Evolutionary conservation across 1,139 yeast genomes (phyloP).

Genomic region (Yamadazyma atlantica): DNA sequence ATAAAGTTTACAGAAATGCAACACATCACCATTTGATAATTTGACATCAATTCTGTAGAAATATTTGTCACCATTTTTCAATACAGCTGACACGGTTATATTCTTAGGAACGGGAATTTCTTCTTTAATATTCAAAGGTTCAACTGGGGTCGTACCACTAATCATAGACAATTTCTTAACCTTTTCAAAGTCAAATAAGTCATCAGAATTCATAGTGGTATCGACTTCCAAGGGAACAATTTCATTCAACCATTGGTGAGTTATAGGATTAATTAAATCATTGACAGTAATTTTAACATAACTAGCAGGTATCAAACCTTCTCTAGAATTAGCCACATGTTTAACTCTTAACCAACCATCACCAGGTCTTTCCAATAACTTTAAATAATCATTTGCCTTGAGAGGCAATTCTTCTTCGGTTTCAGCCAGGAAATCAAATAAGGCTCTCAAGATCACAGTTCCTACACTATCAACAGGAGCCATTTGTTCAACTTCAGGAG

Average conservation of each 20-base stretch:
- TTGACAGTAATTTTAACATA: constrained; percentile 46
- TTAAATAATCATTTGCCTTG: constrained; percentile 37
- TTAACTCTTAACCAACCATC: constrained; percentile 48
- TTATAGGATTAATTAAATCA: constrained; percentile 38
- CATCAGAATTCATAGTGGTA: constrained; percentile 8
- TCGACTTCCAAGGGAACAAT: constrained; percentile 3
- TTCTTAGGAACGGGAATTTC: constrained; percentile 25
- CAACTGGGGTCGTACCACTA: not conserved
- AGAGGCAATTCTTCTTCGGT: constrained; percentile 31
- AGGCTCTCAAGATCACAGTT: constrained; percentile 9
- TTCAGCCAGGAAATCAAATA: constrained; percentile 38
- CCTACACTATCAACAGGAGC: not conserved
- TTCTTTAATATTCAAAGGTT: not conserved
- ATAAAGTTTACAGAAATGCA: constrained; percentile 37
- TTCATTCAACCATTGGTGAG: constrained; percentile 38
- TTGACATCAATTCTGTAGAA: constrained; percentile 46
- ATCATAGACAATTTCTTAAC: not conserved
- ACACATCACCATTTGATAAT: constrained; percentile 29
- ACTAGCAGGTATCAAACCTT: constrained; percentile 43
- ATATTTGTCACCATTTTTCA: constrained; percentile 33
- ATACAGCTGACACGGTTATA: constrained; percentile 35
- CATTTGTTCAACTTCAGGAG: not conserved
- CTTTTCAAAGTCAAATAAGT: constrained; percentile 17
- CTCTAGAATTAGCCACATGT: constrained; percentile 30
- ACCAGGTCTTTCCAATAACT: constrained; percentile 38